These are phyloP conservation scores for Suaeda aralocaspica DNA, from an alignment of 148 eudicot species.

Conservation along the genomic window DNA sequence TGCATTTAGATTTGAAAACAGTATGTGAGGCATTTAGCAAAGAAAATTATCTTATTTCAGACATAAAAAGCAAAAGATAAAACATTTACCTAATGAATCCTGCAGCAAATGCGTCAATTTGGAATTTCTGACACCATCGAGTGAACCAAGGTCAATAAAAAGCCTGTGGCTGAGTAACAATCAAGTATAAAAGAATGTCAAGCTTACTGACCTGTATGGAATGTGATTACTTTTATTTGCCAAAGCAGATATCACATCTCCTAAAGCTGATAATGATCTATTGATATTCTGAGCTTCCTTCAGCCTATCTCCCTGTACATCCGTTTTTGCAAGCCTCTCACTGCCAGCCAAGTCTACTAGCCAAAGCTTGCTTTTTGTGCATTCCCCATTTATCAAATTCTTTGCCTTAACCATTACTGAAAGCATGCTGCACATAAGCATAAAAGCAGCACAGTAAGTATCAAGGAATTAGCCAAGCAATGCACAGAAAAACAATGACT, in stretches of 20 bases:
- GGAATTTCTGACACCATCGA: constrained; percentile 56
- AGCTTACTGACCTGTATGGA: constrained; percentile 61
- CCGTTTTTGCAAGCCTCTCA: constrained; percentile 92
- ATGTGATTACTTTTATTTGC: constrained; percentile 83
- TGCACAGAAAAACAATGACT: background rate
- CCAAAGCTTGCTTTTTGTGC: constrained; percentile 98
- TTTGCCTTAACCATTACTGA: constrained; percentile 70
- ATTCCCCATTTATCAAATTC: constrained; percentile 80
- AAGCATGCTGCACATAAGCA: constrained; percentile 55
- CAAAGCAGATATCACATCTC: constrained; percentile 93
- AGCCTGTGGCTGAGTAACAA: background rate
- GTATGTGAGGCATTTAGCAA: background rate
- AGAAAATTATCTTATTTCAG: background rate
- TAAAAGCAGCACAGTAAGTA: background rate
- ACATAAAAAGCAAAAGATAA: background rate
- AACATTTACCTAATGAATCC: constrained; percentile 75
- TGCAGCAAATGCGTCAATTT: constrained; percentile 89
- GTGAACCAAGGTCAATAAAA: background rate
- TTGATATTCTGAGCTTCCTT: constrained; percentile 96
- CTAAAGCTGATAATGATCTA: constrained; percentile 86
- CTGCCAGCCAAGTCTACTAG: constrained; percentile 97
- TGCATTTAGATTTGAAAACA: too few relatives aligned
- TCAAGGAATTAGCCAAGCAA: background rate
- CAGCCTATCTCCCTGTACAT: constrained; percentile 81
- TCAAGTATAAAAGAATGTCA: background rate